Conservation (phyloP, 73 alveolate genomes). For the Paramecium bursaria region DNA sequence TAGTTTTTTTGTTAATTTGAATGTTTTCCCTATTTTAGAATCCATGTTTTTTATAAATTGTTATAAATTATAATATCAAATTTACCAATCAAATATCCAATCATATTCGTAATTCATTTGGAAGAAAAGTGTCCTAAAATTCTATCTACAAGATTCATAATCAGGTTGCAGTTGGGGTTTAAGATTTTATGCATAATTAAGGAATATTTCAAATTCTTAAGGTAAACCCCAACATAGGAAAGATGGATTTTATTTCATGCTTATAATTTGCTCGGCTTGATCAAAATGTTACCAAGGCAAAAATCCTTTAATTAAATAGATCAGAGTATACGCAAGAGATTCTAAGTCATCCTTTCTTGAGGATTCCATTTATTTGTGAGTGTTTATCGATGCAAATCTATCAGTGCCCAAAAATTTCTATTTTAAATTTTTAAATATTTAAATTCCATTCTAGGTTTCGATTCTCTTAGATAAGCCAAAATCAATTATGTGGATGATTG, state of each 20-base stretch:
- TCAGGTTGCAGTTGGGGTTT: too few relatives aligned
- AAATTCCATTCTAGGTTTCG: slow-evolving; percentile 67
- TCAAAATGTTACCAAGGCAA: slow-evolving; percentile 67
- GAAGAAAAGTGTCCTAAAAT: too few relatives aligned
- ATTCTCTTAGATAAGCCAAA: slow-evolving; percentile 78
- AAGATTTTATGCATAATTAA: too few relatives aligned
- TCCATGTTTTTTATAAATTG: slow-evolving; percentile 53
- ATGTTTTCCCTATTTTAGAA: slow-evolving; percentile 68
- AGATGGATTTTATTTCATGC: too few relatives aligned
- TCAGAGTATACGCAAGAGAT: slow-evolving; percentile 69
- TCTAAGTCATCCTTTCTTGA: slow-evolving; percentile 80
- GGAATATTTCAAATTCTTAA: too few relatives aligned
- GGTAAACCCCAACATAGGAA: too few relatives aligned
- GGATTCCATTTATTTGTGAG: slow-evolving; percentile 74
- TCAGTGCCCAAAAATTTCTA: slow-evolving; percentile 79
- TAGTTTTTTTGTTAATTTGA: slow-evolving; percentile 72
- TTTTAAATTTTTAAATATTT: slow-evolving; percentile 73
- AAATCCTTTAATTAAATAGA: slow-evolving; percentile 69
- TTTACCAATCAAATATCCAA: too few relatives aligned
- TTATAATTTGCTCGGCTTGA: too few relatives aligned
- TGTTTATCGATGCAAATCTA: slow-evolving; percentile 74
- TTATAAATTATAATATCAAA: too few relatives aligned
- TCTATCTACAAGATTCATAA: too few relatives aligned
- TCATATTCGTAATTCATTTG: too few relatives aligned
- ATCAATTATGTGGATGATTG: slow-evolving; percentile 77